Evolutionary conservation across 306 rosid genomes (phyloP).

Genomic region (Pyrus betulifolia): DNA sequence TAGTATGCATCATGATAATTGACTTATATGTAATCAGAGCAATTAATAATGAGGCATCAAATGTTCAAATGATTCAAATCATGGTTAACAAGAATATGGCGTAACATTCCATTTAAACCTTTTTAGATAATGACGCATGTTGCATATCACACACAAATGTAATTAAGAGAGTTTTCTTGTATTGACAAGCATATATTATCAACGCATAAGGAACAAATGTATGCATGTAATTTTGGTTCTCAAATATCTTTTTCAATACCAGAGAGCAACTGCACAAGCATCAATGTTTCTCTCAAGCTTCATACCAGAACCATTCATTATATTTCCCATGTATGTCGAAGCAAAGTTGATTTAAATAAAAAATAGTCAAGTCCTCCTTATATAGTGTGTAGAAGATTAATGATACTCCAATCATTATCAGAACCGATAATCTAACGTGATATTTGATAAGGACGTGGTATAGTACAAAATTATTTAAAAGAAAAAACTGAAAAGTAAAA

Average conservation of each 20-base stretch:
- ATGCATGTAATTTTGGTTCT: background rate
- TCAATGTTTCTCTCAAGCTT: background rate
- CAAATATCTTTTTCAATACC: background rate
- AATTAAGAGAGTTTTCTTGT: background rate
- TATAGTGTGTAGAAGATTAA: too few species aligned
- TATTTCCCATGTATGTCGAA: background rate
- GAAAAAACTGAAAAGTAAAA: too few species aligned
- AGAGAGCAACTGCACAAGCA: background rate
- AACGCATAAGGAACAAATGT: background rate
- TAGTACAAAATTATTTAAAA: background rate
- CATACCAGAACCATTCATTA: background rate
- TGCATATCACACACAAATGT: background rate
- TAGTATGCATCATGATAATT: slow-evolving; percentile 1
- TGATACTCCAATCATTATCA: too few species aligned
- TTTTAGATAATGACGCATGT: background rate
- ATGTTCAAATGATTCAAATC: background rate
- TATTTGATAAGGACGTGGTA: too few species aligned
- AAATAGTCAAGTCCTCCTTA: background rate
- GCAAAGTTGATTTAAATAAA: background rate
- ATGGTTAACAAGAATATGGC: background rate
- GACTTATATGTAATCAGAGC: background rate
- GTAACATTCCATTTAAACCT: background rate
- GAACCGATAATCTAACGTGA: too few species aligned
- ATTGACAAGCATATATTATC: background rate
- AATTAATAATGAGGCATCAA: background rate